These are phyloP conservation scores for Aurifilum marmelostoma DNA, from an alignment of 2,329 filamentous ascomycete genomes.

Conservation along the genomic window DNA sequence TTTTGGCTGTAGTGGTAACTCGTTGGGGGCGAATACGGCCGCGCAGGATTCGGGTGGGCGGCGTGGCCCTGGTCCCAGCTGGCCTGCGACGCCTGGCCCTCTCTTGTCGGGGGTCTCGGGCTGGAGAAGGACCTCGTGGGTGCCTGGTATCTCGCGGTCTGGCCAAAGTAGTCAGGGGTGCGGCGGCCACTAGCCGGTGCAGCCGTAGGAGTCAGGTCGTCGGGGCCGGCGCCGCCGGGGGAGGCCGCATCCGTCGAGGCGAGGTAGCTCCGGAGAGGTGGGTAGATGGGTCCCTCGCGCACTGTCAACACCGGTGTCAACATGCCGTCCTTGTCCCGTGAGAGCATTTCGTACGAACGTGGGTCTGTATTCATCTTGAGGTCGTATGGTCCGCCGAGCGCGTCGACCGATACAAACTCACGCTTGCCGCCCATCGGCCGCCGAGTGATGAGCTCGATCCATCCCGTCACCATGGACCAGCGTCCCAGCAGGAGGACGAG, in stretches of 20 bases:
- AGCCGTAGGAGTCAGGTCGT: conserved; percentile 31
- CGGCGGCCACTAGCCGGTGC: conserved; percentile 42
- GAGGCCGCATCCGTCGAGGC: conserved; percentile 22
- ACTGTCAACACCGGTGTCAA: conserved; percentile 51
- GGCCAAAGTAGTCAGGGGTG: conserved; percentile 60
- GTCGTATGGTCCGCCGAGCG: conserved; percentile 53
- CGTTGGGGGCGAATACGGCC: conserved; percentile 32
- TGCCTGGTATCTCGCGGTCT: conserved; percentile 57
- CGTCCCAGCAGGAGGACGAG: conserved; percentile 80
- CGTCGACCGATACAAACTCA: conserved; percentile 90
- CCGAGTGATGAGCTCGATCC: conserved; percentile 67
- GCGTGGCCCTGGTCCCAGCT: conserved; percentile 48
- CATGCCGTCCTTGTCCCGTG: conserved; percentile 54
- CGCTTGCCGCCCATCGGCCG: conserved; percentile 59
- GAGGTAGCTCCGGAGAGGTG: conserved; percentile 32
- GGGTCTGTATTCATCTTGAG: conserved; percentile 58
- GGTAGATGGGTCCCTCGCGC: conserved; percentile 31
- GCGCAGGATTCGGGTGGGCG: conserved; percentile 41
- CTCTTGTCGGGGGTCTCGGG: conserved; percentile 50
- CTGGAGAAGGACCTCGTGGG: conserved; percentile 60
- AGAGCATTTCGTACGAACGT: conserved; percentile 82
- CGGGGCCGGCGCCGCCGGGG: conserved; percentile 32
- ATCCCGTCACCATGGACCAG: conserved; percentile 82
- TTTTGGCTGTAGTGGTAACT: conserved; percentile 31
- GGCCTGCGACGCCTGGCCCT: conserved; percentile 35